Evolutionary conservation across 2,329 filamentous ascomycete species (phyloP).

Genomic region (Xylaria sp.): DNA sequence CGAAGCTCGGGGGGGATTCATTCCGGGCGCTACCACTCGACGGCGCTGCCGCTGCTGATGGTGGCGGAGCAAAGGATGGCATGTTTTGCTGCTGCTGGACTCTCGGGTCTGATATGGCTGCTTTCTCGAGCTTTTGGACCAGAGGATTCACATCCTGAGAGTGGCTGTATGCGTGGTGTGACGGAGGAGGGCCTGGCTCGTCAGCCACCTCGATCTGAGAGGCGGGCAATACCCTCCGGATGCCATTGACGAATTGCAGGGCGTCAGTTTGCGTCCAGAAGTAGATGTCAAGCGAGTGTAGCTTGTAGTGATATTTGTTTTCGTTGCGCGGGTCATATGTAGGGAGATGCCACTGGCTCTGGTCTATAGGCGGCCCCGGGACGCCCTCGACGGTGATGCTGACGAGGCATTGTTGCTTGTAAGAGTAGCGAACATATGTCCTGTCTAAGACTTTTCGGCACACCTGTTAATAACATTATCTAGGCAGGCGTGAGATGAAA

Average conservation of each 20-base stretch:
- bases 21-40: constrained; percentile 39
- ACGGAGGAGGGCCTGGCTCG: constrained; percentile 60
- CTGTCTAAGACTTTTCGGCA: constrained; percentile 65
- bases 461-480: constrained; percentile 4
- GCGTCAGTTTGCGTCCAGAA: constrained; percentile 80
- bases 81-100: constrained; percentile 39
- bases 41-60: constrained; percentile 45
- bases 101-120: constrained; percentile 67
- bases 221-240: constrained; percentile 67
- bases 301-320: constrained; percentile 78
- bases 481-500: too few relatives aligned
- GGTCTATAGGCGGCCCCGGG: constrained; percentile 45
- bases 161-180: constrained; percentile 43
- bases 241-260: constrained; percentile 70
- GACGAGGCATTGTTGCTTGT: constrained; percentile 75
- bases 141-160: constrained; percentile 65
- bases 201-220: constrained; percentile 67
- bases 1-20: constrained; percentile 53
- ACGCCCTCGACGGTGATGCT: constrained; percentile 66
- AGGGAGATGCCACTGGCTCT: constrained; percentile 75
- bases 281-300: constrained; percentile 78
- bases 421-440: constrained; percentile 70
- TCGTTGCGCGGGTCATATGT: constrained; percentile 75
- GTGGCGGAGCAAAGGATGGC: constrained; percentile 50
- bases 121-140: constrained; percentile 75